A percentile compares a stretch with the other conserved stretches of the same genome.
These are phyloP conservation scores for Tylopilus sp. DNA, from an alignment of 1,284 basidiomycete species.

Conservation along the genomic window DNA sequence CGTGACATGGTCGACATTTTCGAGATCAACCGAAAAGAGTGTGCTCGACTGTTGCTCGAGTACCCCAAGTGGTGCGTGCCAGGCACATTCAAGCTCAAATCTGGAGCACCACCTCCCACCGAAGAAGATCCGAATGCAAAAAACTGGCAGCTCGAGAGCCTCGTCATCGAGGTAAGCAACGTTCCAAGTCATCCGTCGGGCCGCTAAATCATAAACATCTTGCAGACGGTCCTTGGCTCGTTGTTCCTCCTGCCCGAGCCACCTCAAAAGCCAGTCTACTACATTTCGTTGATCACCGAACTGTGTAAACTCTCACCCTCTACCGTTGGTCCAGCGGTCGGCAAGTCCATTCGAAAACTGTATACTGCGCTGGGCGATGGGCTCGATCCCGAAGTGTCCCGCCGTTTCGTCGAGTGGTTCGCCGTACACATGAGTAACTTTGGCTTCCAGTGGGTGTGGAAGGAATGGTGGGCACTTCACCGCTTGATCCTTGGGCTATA, in stretches of 20 bases:
- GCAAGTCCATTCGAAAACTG: constrained; percentile 88
- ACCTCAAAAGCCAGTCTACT: constrained; percentile 80
- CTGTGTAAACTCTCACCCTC: constrained; percentile 89
- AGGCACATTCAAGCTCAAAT: constrained; percentile 81
- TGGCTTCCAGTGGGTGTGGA: constrained; percentile 99
- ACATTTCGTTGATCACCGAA: constrained; percentile 87
- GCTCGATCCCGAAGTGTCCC: constrained; percentile 81
- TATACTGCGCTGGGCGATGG: constrained; percentile 78
- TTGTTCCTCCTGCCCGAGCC: constrained; percentile 79
- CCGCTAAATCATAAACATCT: constrained; percentile 3
- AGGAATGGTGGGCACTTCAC: constrained; percentile 78
- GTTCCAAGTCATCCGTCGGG: background rate
- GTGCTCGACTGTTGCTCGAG: constrained; percentile 83
- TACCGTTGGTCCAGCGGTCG: constrained; percentile 94
- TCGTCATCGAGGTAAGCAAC: constrained; percentile 68
- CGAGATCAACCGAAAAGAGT: constrained; percentile 96
- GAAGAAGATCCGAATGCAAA: constrained; percentile 55
- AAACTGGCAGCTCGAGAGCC: constrained; percentile 78
- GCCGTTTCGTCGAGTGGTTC: constrained; percentile 93
- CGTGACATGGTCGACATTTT: constrained; percentile 89
- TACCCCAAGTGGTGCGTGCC: constrained; percentile 82
- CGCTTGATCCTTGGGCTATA: background rate
- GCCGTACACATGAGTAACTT: constrained; percentile 97
- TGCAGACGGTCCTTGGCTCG: constrained; percentile 71
- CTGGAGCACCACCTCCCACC: constrained; percentile 49